Evolutionary conservation across 2,329 filamentous ascomycete genomes (phyloP), one percentile per base, ranked within the genome.

Genomic region (Xylariaceae sp.): DNA sequence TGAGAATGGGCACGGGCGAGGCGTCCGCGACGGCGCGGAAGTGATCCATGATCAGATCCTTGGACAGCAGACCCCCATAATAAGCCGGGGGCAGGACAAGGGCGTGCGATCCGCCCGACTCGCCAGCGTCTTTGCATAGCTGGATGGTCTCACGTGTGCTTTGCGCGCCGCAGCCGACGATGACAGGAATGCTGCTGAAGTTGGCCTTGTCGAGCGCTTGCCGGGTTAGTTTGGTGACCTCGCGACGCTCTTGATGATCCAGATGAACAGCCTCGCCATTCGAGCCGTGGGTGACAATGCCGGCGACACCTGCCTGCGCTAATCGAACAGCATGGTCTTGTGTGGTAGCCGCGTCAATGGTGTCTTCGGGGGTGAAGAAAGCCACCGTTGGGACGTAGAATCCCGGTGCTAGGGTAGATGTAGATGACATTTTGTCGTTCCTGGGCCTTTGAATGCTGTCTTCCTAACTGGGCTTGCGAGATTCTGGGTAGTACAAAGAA

Each of bases 191-290:
- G 39, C 76, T 65, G 69, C 61, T 48, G 73, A 79, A 9, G 77
- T 81, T 36, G 69, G 70, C 29, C 69, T 64, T 47, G 77, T 72
- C 30, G 82, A 75, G 28, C 77, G 76, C 48, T 34, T 76, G 69
- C 36, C 83, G 80, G 2, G 83, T 83, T 22, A 75, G 72, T 43
- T 63, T 64, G 4, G 83, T 81, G 46, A 88, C 73, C 36, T 73
- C 65, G 37, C 73, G 71, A 54, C 84, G 79, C 61, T 88, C 85
- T 12, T 74, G 71, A 43, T 75, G 71, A 33, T 77, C 78, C 4
- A 88, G 69, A 45, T 86, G 83, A 3, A 86, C 82, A 8, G 84
- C 81, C 64, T 89, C 84, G 52, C 85, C 84, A 53, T 87, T 88
- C 50, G 81, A 85, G 38, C 84, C 85, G 56, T 85, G 82, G 32